Evolutionary conservation across 2,329 filamentous ascomycete genomes (phyloP).

Genomic region (Aspergillus fijiensis): DNA sequence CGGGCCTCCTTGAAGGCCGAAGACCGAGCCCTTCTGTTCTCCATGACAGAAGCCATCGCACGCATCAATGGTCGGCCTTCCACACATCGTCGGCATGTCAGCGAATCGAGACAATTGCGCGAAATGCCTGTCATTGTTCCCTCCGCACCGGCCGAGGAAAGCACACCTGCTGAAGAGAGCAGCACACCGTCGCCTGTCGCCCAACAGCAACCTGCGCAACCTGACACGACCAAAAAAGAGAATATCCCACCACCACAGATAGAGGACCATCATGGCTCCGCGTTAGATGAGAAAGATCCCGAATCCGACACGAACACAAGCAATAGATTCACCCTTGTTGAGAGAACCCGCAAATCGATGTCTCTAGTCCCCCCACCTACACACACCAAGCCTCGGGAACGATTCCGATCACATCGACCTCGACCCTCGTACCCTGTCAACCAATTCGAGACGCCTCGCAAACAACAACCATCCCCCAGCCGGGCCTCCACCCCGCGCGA

Average conservation of each 20-base stretch:
- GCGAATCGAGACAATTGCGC: conserved; percentile 2
- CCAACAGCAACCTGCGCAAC: neutral
- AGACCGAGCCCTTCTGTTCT: conserved; percentile 35
- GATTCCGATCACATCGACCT: conserved; percentile 23
- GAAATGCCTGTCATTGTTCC: neutral
- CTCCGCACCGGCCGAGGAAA: neutral
- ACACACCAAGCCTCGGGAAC: conserved; percentile 21
- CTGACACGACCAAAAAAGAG: neutral
- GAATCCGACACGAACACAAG: conserved; percentile 2
- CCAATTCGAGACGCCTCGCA: conserved; percentile 56
- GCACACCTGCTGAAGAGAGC: neutral
- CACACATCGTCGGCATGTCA: conserved; percentile 5
- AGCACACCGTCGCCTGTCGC: neutral
- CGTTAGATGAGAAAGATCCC: neutral
- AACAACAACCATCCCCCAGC: conserved; percentile 23
- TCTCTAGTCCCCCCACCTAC: conserved; percentile 53
- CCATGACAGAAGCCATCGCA: conserved; percentile 34
- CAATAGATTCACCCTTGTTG: conserved; percentile 57
- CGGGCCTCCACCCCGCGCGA: conserved; percentile 59
- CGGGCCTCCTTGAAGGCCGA: conserved; percentile 23
- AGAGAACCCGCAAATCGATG: conserved; percentile 82
- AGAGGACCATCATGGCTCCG: neutral
- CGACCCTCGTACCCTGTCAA: conserved; percentile 53
- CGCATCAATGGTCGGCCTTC: conserved; percentile 29
- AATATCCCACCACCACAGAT: neutral